Evolutionary conservation across 73 alveolate species (phyloP).

Genomic region (Durusdinium trenchii): DNA sequence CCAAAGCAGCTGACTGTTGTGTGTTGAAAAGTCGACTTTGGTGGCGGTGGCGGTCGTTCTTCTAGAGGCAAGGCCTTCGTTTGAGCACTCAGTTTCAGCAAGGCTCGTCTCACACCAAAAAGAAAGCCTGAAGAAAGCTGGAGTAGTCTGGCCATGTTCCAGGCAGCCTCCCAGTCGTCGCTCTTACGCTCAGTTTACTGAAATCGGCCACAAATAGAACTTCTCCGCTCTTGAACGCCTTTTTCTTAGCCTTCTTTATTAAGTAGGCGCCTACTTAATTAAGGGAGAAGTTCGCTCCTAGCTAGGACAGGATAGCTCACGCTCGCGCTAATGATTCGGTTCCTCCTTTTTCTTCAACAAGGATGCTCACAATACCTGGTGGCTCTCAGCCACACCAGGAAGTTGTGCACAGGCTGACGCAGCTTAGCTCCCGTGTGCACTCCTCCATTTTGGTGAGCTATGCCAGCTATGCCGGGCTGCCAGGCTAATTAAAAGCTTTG

Average conservation of each 20-base stretch:
- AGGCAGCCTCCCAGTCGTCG: slow-evolving; percentile 45
- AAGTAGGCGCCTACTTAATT: not conserved
- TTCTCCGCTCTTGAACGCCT: not conserved
- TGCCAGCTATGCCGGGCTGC: not conserved
- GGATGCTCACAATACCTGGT: too few relatives aligned
- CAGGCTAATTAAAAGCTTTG: not conserved
- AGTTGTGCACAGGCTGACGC: not conserved
- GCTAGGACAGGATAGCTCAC: too few relatives aligned
- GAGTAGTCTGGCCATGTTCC: slow-evolving; percentile 94
- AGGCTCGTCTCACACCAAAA: not conserved
- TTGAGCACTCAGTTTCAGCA: not conserved
- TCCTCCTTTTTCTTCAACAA: not conserved
- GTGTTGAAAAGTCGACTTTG: slow-evolving; percentile 17
- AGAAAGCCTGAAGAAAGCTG: slow-evolving; percentile 47
- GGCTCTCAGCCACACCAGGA: too few relatives aligned
- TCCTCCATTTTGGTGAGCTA: not conserved
- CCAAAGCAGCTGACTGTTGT: not conserved
- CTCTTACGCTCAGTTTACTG: not conserved
- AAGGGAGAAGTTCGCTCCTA: too few relatives aligned
- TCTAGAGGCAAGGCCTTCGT: slow-evolving; percentile 62
- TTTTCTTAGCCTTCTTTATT: not conserved
- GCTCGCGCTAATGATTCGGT: not conserved
- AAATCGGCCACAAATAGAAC: not conserved
- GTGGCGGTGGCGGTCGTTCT: slow-evolving; percentile 93
- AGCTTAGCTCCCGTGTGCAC: not conserved